Conservation (phyloP, 31 red algal genomes). For the Pterothamnion heteromorphum region DNA sequence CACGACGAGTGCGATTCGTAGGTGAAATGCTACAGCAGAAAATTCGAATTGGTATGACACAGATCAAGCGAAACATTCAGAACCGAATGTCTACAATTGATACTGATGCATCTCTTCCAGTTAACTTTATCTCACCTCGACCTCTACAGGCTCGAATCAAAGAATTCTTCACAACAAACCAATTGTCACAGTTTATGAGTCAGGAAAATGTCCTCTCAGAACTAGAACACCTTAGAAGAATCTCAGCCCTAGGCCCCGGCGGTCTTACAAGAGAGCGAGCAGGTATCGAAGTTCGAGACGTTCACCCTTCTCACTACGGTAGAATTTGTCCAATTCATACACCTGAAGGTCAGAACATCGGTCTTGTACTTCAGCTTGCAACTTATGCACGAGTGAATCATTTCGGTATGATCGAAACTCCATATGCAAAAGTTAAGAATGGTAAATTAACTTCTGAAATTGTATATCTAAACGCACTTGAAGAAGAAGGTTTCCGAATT, state of each 20-base stretch:
- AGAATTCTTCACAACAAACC: not conserved
- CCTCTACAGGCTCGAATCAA: not conserved
- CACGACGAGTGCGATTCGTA: not conserved
- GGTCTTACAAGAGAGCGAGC: not conserved
- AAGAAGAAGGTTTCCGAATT: not conserved
- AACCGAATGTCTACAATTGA: not conserved
- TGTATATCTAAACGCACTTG: not conserved
- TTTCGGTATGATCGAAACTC: not conserved
- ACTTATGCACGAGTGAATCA: constrained; percentile 19
- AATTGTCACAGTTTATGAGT: not conserved
- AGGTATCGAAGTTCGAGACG: not conserved
- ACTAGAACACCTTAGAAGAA: too few relatives aligned
- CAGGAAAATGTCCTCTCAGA: not conserved
- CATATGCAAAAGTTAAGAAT: not conserved
- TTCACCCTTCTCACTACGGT: not conserved
- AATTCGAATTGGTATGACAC: not conserved
- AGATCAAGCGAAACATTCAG: not conserved
- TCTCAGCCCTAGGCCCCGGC: not conserved
- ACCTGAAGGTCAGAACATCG: not conserved
- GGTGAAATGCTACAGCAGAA: not conserved
- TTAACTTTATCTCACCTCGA: not conserved
- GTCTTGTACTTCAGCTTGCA: not conserved
- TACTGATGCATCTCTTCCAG: not conserved
- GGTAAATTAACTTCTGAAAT: not conserved
- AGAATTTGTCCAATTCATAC: not conserved